Evolutionary conservation across 257 asterid species (phyloP), one percentile per base, ranked within the genome.

Genomic region (Ilex asprella): DNA sequence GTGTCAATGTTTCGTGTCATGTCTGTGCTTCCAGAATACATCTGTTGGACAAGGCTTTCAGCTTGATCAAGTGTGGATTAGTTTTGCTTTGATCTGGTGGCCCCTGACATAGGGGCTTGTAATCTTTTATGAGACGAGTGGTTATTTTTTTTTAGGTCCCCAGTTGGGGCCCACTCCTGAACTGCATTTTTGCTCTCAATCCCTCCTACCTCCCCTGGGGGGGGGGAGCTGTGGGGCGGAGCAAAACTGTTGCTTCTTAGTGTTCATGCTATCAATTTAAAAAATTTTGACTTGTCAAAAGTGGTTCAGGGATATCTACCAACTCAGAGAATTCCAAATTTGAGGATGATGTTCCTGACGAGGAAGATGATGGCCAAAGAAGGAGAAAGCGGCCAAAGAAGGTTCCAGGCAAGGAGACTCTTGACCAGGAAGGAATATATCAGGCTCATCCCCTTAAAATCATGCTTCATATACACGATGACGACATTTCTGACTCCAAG

Each of bases 361-460:
- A 89, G 76, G 97, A 87, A 71, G 94, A 87, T 74, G 97, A 93
- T 70, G 96, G 96, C 29, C 97, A 84, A 63, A 79, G 96, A 77
- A 83, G 95, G 75, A 92, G 96, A 76, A 92, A 92, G 67, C 83
- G 99, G 54, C 91, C 97, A 32, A 89, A 82, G 81, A 91, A 88
- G 90, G 81, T 73, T 58, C 94, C 83, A 59, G 76, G 81, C 88
- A 86, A 81, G 82, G 97, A 88, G 67, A 84, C 70, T 69, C 78
- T 79, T 75, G 99, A 92, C 66, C 95, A 89, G 68, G 79, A 90
- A 43, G 92, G 95, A 75, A 78, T 84, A 66, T 93, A 85, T 76
- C 92, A 89, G 73, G 75, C 79, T 65, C 99, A 93, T 75, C 99
- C 99, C 10, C 94, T 93, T 67, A 93, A 87, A 80, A 77, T 89